Evolutionary conservation across 1,284 basidiomycete genomes (phyloP), one percentile per base, ranked within the genome.

Genomic region (Sanghuangporus baumii): DNA sequence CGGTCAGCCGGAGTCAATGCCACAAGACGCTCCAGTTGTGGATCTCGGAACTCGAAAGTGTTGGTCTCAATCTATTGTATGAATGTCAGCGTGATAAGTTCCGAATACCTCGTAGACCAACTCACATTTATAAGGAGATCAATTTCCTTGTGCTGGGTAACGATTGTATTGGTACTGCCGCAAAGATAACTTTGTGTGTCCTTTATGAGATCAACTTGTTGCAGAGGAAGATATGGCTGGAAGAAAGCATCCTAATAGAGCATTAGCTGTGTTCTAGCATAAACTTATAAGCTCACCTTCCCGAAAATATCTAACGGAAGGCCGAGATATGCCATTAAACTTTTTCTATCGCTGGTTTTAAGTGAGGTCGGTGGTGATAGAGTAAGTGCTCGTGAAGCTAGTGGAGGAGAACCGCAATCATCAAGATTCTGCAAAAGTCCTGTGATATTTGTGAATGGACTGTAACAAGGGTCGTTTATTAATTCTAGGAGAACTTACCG

Each of bases 221-320:
- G 96, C 7, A 99, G 75, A 0, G 96, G 96, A 23, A 99, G 80
- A 74, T 98, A 99, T 1, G 96, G 97, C 74, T 99, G 96, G 78
- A 99, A 99, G 77, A 98, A 96, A 1, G 94, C 84, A 67, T 94
- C 93, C 86, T 91, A 66, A 63, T 18, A 52, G 48, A 6, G 20
- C 36, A 16, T 37, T 54, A 11, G 40, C 2, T 56, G 57, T 38
- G 40, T 43, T 55, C 16, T 14, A 34, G 23, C 56, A 8, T 11
- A 0, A 26, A 54, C 6, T 41, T 47, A 40, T 9, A 23, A 26
- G 57, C 64, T 37, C 65, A 88, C 88, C 79, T 89, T 88, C 62
- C 92, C 93, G 66, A 95, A 95, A 23, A 94, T 73, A 70, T 96
- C 90, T 14, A 98, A 78, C 2, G 94, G 96, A 31, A 98, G 77